Evolutionary conservation across 768 basidiomycete genomes (phyloP).

Genomic region (Leccinum sublutescens): DNA sequence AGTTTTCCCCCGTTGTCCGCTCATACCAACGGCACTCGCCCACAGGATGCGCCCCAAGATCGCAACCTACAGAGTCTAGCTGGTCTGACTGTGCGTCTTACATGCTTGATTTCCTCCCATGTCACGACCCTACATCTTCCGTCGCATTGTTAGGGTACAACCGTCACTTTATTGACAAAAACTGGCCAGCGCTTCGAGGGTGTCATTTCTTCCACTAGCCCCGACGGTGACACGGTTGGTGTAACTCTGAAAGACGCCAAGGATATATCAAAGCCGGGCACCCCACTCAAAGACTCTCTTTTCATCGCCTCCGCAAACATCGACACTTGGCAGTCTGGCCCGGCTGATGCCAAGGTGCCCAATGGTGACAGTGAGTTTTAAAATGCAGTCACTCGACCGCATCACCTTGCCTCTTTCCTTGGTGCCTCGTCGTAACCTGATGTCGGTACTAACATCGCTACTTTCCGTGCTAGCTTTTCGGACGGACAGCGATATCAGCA

Average conservation of each 20-base stretch:
- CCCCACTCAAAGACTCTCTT: constrained; percentile 65
- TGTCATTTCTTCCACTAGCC: constrained; percentile 55
- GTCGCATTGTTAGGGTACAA: constrained; percentile 57
- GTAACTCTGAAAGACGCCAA: constrained; percentile 77
- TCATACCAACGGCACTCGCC: constrained; percentile 47
- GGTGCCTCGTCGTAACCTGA: neutral
- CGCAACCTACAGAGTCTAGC: constrained; percentile 62
- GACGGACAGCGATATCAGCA: constrained; percentile 78
- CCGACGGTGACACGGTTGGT: constrained; percentile 68
- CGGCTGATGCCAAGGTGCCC: constrained; percentile 64
- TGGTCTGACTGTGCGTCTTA: constrained; percentile 64
- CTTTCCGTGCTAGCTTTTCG: constrained; percentile 58
- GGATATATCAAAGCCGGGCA: constrained; percentile 64
- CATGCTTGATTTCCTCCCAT: constrained; percentile 9
- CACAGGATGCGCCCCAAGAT: constrained; percentile 51
- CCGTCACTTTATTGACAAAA: constrained; percentile 74
- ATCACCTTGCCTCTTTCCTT: neutral
- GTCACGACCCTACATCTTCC: constrained; percentile 17
- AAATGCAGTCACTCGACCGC: neutral
- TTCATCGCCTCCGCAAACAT: constrained; percentile 75
- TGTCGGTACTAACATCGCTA: constrained; percentile 14
- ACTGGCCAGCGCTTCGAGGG: constrained; percentile 73
- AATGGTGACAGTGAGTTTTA: constrained; percentile 67
- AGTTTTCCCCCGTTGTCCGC: constrained; percentile 43
- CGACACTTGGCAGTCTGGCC: constrained; percentile 69